These are phyloP conservation scores for Saturnispora ahearnii DNA, from an alignment of 805 yeast species.

Conservation along the genomic window DNA sequence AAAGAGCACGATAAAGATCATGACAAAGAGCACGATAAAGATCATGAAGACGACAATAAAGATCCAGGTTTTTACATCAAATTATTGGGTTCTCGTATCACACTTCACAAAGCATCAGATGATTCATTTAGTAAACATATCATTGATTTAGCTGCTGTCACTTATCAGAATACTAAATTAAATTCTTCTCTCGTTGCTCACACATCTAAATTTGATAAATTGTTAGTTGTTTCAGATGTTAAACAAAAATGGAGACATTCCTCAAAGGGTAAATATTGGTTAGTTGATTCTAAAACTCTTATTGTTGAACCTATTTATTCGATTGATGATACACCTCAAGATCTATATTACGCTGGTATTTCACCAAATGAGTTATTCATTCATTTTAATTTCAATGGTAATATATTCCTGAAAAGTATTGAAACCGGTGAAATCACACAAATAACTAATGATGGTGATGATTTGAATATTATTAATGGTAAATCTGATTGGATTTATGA, in stretches of 20 bases:
- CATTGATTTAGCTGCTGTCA: slow-evolving; percentile 29
- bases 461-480: slow-evolving; percentile 46
- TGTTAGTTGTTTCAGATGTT: slow-evolving; percentile 46
- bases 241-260: slow-evolving; percentile 63
- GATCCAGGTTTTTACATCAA: slow-evolving; percentile 39
- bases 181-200: slow-evolving; percentile 34
- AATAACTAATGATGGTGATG: slow-evolving; percentile 45
- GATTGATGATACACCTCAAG: slow-evolving; percentile 19
- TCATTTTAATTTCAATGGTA: slow-evolving; percentile 47
- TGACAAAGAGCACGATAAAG: background rate
- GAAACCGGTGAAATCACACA: slow-evolving; percentile 19
- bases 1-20: background rate
- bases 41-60: slow-evolving; percentile 5
- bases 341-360: slow-evolving; percentile 48
- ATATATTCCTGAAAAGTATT: slow-evolving; percentile 42
- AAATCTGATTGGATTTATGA: slow-evolving; percentile 81
- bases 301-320: slow-evolving; percentile 18
- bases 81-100: slow-evolving; percentile 10
- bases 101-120: slow-evolving; percentile 23
- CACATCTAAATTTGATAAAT: slow-evolving; percentile 38
- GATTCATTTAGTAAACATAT: slow-evolving; percentile 25
- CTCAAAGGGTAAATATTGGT: slow-evolving; percentile 49
- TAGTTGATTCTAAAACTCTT: slow-evolving; percentile 38
- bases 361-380: slow-evolving; percentile 52
- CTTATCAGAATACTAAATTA: slow-evolving; percentile 33